Conservation (phyloP, 2,329 filamentous ascomycete species). For the Nemania sp. region DNA sequence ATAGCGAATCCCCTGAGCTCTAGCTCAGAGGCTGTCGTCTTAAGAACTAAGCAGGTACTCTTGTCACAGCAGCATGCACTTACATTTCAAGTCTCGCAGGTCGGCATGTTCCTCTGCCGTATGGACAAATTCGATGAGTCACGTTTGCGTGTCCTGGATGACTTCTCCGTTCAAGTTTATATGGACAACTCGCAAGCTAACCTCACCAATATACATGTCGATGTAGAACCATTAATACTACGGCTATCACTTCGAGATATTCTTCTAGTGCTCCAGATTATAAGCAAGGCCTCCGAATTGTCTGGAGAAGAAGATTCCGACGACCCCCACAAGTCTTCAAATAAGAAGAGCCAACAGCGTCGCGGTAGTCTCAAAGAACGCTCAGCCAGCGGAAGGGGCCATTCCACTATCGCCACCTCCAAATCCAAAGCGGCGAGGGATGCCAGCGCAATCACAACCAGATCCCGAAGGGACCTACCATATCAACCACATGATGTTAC, state of each 20-base stretch:
- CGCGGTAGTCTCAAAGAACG: conserved; percentile 64
- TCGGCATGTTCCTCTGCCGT: conserved; percentile 98
- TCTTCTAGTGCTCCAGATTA: conserved; percentile 89
- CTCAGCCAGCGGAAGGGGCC: conserved; percentile 67
- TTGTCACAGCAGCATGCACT: conserved; percentile 94
- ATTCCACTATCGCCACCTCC: conserved; percentile 61
- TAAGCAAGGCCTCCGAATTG: conserved; percentile 89
- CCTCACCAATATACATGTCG: conserved; percentile 82
- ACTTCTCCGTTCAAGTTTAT: conserved; percentile 91
- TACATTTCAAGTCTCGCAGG: conserved; percentile 90
- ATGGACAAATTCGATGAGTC: conserved; percentile 98
- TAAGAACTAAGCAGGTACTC: conserved; percentile 92
- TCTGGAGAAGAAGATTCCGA: conserved; percentile 71
- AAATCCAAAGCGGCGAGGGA: conserved; percentile 57
- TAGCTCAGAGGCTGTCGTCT: conserved; percentile 94
- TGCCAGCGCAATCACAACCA: conserved; percentile 49
- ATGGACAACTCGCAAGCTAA: conserved; percentile 77
- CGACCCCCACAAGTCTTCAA: conserved; percentile 57
- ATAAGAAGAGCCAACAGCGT: conserved; percentile 66
- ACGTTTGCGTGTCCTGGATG: conserved; percentile 90
- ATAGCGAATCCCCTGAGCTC: conserved; percentile 93
- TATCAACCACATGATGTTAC: conserved; percentile 51
- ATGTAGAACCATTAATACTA: conserved; percentile 91
- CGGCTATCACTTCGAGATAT: conserved; percentile 94
- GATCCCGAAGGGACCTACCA: conserved; percentile 45